Evolutionary conservation across 169 alveolate genomes (phyloP).

Genomic region (Cryptosporidium ubiquitum): DNA sequence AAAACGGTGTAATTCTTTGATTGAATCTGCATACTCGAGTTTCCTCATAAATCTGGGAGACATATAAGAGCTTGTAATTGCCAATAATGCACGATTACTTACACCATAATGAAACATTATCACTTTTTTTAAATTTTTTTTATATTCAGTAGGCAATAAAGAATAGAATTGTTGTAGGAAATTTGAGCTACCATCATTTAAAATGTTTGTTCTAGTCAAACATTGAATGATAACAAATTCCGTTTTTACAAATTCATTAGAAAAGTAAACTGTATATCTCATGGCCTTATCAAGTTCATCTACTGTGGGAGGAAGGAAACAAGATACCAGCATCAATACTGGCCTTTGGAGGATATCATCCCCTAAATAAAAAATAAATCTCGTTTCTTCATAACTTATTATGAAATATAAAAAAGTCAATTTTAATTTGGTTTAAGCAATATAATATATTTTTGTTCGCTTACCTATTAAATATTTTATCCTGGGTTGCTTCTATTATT

Average conservation of each 20-base stretch:
- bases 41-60: slow-evolving; percentile 71
- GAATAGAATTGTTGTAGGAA: slow-evolving; percentile 51
- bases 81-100: slow-evolving; percentile 55
- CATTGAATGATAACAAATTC: slow-evolving; percentile 59
- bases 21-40: slow-evolving; percentile 66
- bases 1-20: slow-evolving; percentile 52
- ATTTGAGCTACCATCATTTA: slow-evolving; percentile 43
- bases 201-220: slow-evolving; percentile 51
- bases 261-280: slow-evolving; percentile 42
- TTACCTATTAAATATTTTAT: slow-evolving; percentile 51
- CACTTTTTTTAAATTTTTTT: slow-evolving; percentile 64
- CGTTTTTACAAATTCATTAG: slow-evolving; percentile 42
- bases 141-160: slow-evolving; percentile 42
- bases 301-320: slow-evolving; percentile 60
- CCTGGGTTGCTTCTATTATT: slow-evolving; percentile 52
- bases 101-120: slow-evolving; percentile 72
- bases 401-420: background rate
- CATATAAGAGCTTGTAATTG: slow-evolving; percentile 66
- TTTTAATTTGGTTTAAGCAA: background rate
- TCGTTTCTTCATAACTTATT: slow-evolving; percentile 51
- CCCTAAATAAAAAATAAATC: slow-evolving; percentile 55
- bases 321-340: slow-evolving; percentile 42
- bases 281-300: slow-evolving; percentile 66
- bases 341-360: slow-evolving; percentile 68
- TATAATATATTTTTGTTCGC: background rate